A percentile compares a stretch with the other conserved stretches of the same genome.
phyloP scores from a whole-genome alignment of 108 stramenopile species.

The Pseudonitzschia pungens region DNA sequence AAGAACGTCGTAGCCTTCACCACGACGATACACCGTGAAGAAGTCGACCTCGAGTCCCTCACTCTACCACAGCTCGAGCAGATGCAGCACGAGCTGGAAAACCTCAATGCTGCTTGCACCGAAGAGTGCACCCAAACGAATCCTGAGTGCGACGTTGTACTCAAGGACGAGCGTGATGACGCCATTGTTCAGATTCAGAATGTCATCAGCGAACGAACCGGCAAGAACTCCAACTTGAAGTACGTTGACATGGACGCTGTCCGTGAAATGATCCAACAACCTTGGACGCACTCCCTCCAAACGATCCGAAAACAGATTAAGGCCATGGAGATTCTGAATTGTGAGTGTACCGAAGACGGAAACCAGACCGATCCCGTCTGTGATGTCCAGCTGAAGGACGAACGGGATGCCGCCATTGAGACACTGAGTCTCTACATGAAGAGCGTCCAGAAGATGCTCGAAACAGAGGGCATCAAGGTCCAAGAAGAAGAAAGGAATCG shows the following conservation, averaged over 20 bases:
- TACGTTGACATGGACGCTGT: constrained; percentile 7
- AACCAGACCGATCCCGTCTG: constrained; percentile 14
- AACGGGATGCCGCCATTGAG: constrained; percentile 6
- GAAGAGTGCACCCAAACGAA: constrained; percentile 23
- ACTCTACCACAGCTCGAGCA: constrained; percentile 1
- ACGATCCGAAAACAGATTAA: neutral
- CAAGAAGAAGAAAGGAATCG: neutral
- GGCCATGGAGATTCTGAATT: constrained; percentile 2
- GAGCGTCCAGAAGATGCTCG: constrained; percentile 1
- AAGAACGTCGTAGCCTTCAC: constrained; percentile 8
- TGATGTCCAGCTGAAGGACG: constrained; percentile 16
- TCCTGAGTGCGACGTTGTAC: constrained; percentile 12
- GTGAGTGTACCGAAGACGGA: constrained; percentile 21
- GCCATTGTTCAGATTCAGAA: constrained; percentile 2
- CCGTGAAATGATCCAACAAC: neutral
- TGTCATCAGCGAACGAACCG: neutral
- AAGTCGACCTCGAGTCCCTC: constrained; percentile 13
- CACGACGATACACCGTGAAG: constrained; percentile 8
- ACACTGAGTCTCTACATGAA: constrained; percentile 9
- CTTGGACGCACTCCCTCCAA: neutral
- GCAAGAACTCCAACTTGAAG: neutral
- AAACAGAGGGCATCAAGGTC: neutral
- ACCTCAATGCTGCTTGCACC: constrained; percentile 1
- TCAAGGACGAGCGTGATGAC: constrained; percentile 23
- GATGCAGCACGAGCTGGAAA: constrained; percentile 15